Base-by-base conservation (phyloP, 2,329 filamentous ascomycete genomes). In the Dactylonectria estremocensis region DNA sequence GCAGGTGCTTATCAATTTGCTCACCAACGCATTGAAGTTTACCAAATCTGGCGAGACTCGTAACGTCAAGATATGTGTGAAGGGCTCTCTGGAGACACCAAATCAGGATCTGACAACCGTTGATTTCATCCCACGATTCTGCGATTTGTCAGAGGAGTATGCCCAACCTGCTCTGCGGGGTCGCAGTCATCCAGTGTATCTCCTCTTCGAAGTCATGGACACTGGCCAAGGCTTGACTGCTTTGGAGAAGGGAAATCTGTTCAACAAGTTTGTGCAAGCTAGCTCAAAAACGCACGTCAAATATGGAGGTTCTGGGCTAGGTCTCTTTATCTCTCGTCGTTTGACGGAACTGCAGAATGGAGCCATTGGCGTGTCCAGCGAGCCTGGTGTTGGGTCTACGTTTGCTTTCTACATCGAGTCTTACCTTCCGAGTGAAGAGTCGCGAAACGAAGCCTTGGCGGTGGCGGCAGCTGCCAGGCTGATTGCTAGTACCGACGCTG, bases 21-120 rank as follows among this genome's bases (percentile, higher is more conserved):
- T 93, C 9, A 93, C 92, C 8, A 95, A 95, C 74, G 92, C 93
- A 0, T 91, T 95, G 78, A 95, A 95, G 74, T 95, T 95, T 76
- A 95, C 93, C 1, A 90, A 90, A 40, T 85, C 85, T 0, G 88
- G 91, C 18, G 84, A 85, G 16, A 87, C 83, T 13, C 87, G 90
- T 8, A 88, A 88, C 48, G 86, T 90, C 37, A 81, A 80, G 1
- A 82, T 89, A 2, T 80, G 78, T 35, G 78, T 90, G 53, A 84
- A 84, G 52, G 85, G 83, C 9, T 85, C 80, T 22, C 78, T 73
- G 35, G 74, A 76, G 18, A 78, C 78, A 22, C 85, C 84, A 0
- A 22, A 80, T 79, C 61, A 80, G 77, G 56, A 82, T 74, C 40
- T 84, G 70, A 77, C 84, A 37, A 79, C 81, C 2, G 91, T 92